A percentile compares a stretch with the other conserved stretches of the same genome.
Conservation (phyloP, 1,284 basidiomycete genomes). For the Rhodotorula sp. region DNA sequence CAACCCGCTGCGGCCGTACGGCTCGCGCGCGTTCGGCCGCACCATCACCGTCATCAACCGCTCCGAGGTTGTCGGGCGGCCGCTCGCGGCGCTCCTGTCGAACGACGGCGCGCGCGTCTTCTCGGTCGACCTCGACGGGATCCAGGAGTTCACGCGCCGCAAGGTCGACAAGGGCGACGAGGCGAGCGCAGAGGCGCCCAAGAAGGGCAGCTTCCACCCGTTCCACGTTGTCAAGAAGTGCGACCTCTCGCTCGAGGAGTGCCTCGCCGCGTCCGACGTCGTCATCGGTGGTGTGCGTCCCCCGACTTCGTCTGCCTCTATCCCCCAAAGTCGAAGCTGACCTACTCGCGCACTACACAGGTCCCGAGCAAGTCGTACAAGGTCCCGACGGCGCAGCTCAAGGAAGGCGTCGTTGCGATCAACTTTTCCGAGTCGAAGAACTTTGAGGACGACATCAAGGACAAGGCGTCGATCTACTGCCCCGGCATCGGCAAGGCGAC, state of each 20-base stretch:
- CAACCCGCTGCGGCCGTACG: constrained; percentile 86
- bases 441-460: constrained; percentile 88
- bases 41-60: constrained; percentile 93
- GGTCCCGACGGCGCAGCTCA: constrained; percentile 81
- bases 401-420: constrained; percentile 88
- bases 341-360: background rate
- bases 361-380: constrained; percentile 82
- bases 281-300: constrained; percentile 77
- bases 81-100: constrained; percentile 85
- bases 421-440: constrained; percentile 97
- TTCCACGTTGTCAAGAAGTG: constrained; percentile 75
- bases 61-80: constrained; percentile 95
- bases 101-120: constrained; percentile 96
- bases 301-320: background rate
- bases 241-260: constrained; percentile 67
- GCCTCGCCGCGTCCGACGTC: constrained; percentile 78
- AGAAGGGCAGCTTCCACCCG: constrained; percentile 64
- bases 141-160: constrained; percentile 63
- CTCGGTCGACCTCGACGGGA: constrained; percentile 89
- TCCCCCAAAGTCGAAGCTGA: too few relatives aligned
- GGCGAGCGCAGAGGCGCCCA: constrained; percentile 42
- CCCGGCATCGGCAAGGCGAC: constrained; percentile 96
- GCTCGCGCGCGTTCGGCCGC: constrained; percentile 90
- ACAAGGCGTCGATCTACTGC: constrained; percentile 87
- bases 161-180: constrained; percentile 9